A percentile compares a stretch with the other conserved stretches of the same genome.
Conservation (phyloP, 1,284 basidiomycete species). For the Coniophora puteana region DNA sequence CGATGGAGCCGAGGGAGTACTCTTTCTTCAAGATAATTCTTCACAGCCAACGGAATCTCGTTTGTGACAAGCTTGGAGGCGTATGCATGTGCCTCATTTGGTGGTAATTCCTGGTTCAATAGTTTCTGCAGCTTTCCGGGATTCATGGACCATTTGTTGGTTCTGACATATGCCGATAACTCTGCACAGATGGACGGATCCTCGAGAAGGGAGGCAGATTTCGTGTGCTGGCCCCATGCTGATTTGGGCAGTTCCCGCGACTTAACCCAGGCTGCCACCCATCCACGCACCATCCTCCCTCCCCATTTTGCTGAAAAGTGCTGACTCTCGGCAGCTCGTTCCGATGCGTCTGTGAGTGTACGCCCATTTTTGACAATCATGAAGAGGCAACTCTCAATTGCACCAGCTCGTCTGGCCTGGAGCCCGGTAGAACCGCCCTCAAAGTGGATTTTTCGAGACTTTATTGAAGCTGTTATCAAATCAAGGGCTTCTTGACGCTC, state of each 20-base stretch:
- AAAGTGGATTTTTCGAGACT: constrained; percentile 15
- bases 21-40: constrained; percentile 31
- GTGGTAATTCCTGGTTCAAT: constrained; percentile 20
- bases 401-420: constrained; percentile 21
- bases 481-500: too few species aligned
- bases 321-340: constrained; percentile 23
- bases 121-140: constrained; percentile 28
- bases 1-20: constrained; percentile 32
- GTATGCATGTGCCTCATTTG: constrained; percentile 27
- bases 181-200: constrained; percentile 3
- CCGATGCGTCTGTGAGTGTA: constrained; percentile 22
- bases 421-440: constrained; percentile 19
- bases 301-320: constrained; percentile 24
- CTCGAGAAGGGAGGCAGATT: constrained; percentile 3
- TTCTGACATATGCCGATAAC: constrained; percentile 12
- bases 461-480: too few species aligned
- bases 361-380: constrained; percentile 25
- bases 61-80: constrained; percentile 17
- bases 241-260: background rate
- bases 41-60: constrained; percentile 34
- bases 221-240: background rate
- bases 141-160: constrained; percentile 32
- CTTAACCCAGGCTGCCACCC: background rate
- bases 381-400: constrained; percentile 23
- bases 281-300: constrained; percentile 6